Percentiles rank a stretch among this genome's conserved stretches.
Evolutionary conservation across 176 grass and related monocot species (phyloP).

Genomic region (Carex cristatella): DNA sequence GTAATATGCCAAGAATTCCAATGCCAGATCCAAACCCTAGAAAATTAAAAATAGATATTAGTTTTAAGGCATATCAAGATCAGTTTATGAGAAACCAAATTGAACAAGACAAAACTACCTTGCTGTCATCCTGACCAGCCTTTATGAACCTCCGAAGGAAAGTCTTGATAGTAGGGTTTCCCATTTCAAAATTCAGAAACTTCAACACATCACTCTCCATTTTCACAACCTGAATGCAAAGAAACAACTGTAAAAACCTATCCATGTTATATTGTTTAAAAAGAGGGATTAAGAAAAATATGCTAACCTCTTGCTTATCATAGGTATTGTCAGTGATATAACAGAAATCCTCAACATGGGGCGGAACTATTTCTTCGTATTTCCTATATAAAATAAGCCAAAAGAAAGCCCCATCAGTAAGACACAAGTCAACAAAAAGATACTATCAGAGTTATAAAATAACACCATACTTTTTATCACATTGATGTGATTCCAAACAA

Average conservation of each 20-base stretch:
- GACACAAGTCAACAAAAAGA: background rate
- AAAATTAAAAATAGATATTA: conserved; percentile 15
- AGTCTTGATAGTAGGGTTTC: conserved; percentile 77
- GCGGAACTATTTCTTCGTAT: conserved; percentile 81
- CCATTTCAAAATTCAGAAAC: conserved; percentile 79
- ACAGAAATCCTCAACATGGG: conserved; percentile 84
- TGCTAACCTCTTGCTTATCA: conserved; percentile 58
- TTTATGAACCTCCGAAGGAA: conserved; percentile 77
- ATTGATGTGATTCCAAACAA: background rate
- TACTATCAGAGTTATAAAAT: background rate
- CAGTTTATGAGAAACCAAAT: background rate
- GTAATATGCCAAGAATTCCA: conserved; percentile 64
- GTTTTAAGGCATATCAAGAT: background rate
- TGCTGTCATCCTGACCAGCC: conserved; percentile 40
- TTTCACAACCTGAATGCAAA: conserved; percentile 39
- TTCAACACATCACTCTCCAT: conserved; percentile 91
- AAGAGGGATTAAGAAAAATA: background rate
- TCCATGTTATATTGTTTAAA: background rate
- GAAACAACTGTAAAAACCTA: background rate
- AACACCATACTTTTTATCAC: background rate
- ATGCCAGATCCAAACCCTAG: conserved; percentile 41
- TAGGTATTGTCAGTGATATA: conserved; percentile 97
- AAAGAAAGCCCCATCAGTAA: background rate
- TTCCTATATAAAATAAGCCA: conserved; percentile 40
- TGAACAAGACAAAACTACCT: conserved; percentile 28